Evolutionary conservation across 129 eudicot species (phyloP).

Genomic region (Chrysanthemum lavandulifolium): DNA sequence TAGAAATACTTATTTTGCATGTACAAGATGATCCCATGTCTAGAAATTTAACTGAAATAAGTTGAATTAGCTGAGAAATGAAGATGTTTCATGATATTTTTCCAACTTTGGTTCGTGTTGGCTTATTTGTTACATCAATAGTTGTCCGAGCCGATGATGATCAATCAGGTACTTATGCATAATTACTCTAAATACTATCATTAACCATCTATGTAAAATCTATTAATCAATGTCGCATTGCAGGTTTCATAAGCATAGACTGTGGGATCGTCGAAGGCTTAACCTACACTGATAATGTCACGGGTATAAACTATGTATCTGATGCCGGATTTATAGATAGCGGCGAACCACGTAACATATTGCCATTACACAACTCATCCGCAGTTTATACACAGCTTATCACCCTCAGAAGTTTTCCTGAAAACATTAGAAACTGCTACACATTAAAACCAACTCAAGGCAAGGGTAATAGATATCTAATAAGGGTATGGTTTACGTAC

Average conservation of each 20-base stretch:
- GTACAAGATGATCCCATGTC: too few species aligned
- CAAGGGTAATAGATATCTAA: conserved; percentile 37
- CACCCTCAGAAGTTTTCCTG: conserved; percentile 55
- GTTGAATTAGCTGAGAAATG: too few species aligned
- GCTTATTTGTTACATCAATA: too few species aligned
- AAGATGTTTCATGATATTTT: too few species aligned
- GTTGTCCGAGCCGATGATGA: not conserved
- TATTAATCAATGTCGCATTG: not conserved
- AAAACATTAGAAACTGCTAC: conserved; percentile 53
- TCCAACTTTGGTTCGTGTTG: too few species aligned
- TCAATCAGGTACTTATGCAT: not conserved
- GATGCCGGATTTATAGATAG: conserved; percentile 39
- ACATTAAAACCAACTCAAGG: conserved; percentile 41
- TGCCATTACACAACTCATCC: conserved; percentile 12
- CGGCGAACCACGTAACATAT: conserved; percentile 35
- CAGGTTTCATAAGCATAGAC: conserved; percentile 71
- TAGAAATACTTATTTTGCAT: too few species aligned
- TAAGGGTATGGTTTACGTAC: conserved; percentile 45
- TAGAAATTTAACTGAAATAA: too few species aligned
- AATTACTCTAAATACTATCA: not conserved
- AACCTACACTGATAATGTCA: conserved; percentile 29
- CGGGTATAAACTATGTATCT: conserved; percentile 24
- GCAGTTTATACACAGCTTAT: conserved; percentile 13
- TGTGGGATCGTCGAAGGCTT: conserved; percentile 43
- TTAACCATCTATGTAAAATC: not conserved